Evolutionary conservation across 208 protist genomes (phyloP).

Genomic region (Kentomonas sorsogonicus): DNA sequence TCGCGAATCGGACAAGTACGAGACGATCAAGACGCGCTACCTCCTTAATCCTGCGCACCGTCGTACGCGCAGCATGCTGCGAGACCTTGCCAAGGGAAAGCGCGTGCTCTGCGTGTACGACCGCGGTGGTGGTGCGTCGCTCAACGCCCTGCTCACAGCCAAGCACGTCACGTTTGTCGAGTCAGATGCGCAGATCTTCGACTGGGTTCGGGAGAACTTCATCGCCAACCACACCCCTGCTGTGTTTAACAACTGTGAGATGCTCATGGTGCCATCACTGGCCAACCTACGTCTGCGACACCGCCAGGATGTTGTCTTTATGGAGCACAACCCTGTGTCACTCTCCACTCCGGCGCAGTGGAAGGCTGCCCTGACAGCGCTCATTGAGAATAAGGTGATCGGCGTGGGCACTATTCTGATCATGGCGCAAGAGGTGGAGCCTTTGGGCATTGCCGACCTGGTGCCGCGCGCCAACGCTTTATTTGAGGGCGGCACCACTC

Average conservation of each 20-base stretch:
- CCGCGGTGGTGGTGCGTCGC: constrained; percentile 48
- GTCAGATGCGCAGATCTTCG: constrained; percentile 25
- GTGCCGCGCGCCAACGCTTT: constrained; percentile 6
- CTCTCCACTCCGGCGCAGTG: constrained; percentile 60
- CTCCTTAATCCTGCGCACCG: constrained; percentile 70
- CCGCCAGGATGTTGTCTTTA: constrained; percentile 61
- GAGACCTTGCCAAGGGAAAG: constrained; percentile 56
- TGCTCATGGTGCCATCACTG: constrained; percentile 27
- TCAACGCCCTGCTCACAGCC: constrained; percentile 76
- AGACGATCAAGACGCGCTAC: constrained; percentile 37
- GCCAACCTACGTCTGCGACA: constrained; percentile 24
- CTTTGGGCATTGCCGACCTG: constrained; percentile 60
- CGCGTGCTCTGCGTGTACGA: constrained; percentile 77
- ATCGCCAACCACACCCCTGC: constrained; percentile 58
- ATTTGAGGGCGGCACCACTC: constrained; percentile 3
- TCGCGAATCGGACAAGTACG: constrained; percentile 18
- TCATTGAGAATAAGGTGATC: constrained; percentile 42
- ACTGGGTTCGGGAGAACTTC: constrained; percentile 63
- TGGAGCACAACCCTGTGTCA: constrained; percentile 51
- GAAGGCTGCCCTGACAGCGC: constrained; percentile 23
- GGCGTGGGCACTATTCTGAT: constrained; percentile 59
- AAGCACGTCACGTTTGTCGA: constrained; percentile 65
- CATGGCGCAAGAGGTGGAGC: constrained; percentile 57
- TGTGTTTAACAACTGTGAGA: constrained; percentile 60
- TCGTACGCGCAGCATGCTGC: constrained; percentile 51